Base-by-base conservation (phyloP, 192 early-diverging fungal species). In the Thoreauomyces humboldtii region DNA sequence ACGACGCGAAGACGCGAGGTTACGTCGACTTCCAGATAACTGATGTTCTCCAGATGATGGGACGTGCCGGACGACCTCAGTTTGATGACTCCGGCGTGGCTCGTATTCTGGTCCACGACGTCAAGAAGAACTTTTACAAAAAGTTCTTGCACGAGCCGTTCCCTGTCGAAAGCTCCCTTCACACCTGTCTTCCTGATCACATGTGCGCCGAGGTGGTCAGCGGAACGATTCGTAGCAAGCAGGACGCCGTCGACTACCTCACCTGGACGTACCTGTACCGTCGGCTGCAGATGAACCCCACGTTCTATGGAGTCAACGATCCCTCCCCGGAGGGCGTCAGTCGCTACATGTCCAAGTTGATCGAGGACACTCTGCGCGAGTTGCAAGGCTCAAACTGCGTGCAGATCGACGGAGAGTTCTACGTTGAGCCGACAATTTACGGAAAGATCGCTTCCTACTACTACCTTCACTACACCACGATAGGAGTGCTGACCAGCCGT, bases 11-110 rank as follows among this genome's bases (percentile, higher is more conserved):
- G 66, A 79, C 84, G 14, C 81, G 86, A 17, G 87, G 89, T 0
- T 99, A 98, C 69, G 93, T 95, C 9, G 98, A 99, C 64, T 93
- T 92, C 63, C 95, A 95, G 0, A 94, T 98, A 58, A 97, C 98
- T 7, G 95, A 99, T 72, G 90, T 99, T 6, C 75, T 98, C 43
- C 98, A 98, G 74, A 99, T 98, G 95, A 94, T 99, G 86, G 98
- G 95, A 19, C 89, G 95, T 61, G 98, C 98, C 5, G 95, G 90
- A 44, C 86, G 98, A 42, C 95, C 94, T 7, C 94, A 97, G 77
- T 98, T 94, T 61, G 97, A 98, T 73, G 86, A 91, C 67, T 87
- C 86, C 31, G 97, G 94, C 24, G 83, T 97, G 36, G 94, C 95
- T 1, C 79, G 88, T 9, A 91, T 99, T 50, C 87, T 99, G 70